A percentile compares a stretch with the other conserved stretches of the same genome.
phyloP scores from a whole-genome alignment of 2,329 filamentous ascomycete species.

The Zopfia rhizophila region DNA sequence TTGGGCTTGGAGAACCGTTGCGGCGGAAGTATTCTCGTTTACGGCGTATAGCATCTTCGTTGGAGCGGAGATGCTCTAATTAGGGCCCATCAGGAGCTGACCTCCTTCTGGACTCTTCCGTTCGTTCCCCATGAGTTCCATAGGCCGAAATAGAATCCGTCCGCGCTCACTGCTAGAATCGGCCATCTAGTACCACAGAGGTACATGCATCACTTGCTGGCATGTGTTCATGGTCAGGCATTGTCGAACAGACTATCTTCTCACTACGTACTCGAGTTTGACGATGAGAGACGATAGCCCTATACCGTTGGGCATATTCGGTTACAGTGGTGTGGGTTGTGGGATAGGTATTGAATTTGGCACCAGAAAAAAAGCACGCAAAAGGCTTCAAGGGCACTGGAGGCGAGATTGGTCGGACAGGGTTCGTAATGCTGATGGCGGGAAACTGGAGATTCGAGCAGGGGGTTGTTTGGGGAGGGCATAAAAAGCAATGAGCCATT shows the following conservation, averaged over 20 bases:
- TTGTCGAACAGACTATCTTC: background rate
- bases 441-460: background rate
- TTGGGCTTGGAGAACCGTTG: background rate
- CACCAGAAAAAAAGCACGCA: background rate
- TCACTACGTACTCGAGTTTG: background rate
- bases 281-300: constrained; percentile 4
- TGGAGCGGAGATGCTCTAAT: background rate
- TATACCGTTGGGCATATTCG: constrained; percentile 1
- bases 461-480: too few relatives aligned
- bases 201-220: background rate
- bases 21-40: background rate
- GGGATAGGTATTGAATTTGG: constrained; percentile 5
- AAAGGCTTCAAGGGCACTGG: background rate
- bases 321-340: constrained; percentile 1
- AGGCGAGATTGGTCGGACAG: constrained; percentile 11
- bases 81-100: background rate
- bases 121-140: background rate
- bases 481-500: constrained; percentile 3
- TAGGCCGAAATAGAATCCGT: background rate
- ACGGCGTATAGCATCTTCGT: too few relatives aligned
- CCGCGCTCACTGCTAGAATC: background rate
- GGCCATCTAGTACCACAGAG: constrained; percentile 7
- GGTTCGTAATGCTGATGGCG: constrained; percentile 8
- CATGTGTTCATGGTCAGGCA: background rate
- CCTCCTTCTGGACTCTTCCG: background rate